Conservation (phyloP, 2,329 filamentous ascomycete genomes). For the Rasamsonia emersonii region DNA sequence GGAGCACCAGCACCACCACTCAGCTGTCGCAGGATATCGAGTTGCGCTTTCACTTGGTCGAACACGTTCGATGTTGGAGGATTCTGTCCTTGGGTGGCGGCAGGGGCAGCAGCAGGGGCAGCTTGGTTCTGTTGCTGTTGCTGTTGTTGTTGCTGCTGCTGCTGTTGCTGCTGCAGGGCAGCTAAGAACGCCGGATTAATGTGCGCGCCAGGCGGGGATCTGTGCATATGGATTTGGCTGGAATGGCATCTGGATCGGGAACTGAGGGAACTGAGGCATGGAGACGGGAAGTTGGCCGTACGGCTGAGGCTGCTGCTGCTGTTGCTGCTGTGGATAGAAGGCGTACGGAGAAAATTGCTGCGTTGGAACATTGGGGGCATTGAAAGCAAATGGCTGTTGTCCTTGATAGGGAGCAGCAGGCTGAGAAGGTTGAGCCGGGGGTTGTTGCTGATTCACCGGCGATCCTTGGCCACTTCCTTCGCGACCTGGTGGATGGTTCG, state of each 20-base stretch:
- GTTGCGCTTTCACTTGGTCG: constrained; percentile 33
- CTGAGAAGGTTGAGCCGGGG: constrained; percentile 16
- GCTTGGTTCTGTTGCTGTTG: constrained; percentile 11
- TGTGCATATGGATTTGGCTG: constrained; percentile 38
- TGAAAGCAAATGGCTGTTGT: constrained; percentile 16
- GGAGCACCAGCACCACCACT: constrained; percentile 22
- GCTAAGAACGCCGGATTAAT: constrained; percentile 53
- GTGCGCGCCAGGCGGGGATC: constrained; percentile 38
- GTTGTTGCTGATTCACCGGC: constrained; percentile 16
- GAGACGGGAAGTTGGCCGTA: constrained; percentile 13
- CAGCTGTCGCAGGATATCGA: constrained; percentile 32
- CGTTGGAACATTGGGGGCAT: constrained; percentile 10
- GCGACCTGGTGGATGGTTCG: constrained; percentile 21
- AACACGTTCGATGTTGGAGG: constrained; percentile 22
- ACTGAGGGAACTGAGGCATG: constrained; percentile 20
- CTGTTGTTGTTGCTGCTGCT: constrained; percentile 25
- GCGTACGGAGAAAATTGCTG: constrained; percentile 21
- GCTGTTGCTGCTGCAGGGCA: constrained; percentile 35
- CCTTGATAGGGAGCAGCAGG: constrained; percentile 13
- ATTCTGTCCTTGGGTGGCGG: constrained; percentile 1
- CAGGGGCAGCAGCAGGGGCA: constrained; percentile 12
- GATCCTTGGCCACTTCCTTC: constrained; percentile 18
- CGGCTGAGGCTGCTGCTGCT: constrained; percentile 18
- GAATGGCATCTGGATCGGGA: constrained; percentile 29
- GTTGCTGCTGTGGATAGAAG: constrained; percentile 22